Percentiles rank a stretch among this genome's conserved stretches.
Evolutionary conservation across 2,329 filamentous ascomycete genomes (phyloP).

Genomic region (Fusarium subtropicale): DNA sequence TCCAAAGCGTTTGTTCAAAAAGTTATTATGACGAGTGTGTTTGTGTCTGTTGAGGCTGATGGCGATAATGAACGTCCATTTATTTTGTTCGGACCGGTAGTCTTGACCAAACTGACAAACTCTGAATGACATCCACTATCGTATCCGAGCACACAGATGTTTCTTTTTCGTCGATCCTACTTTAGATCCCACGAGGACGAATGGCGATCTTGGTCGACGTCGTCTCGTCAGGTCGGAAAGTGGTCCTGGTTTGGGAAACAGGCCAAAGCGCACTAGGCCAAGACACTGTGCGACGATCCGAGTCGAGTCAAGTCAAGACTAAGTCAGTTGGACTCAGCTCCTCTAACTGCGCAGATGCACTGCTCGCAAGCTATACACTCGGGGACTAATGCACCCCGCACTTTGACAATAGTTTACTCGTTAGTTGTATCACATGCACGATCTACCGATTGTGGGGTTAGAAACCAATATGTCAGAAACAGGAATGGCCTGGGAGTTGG

Average conservation of each 20-base stretch:
- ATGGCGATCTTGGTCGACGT: constrained; percentile 2
- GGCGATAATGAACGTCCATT: background rate
- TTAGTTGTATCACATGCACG: constrained; percentile 6
- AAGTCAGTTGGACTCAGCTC: background rate
- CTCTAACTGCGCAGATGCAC: constrained; percentile 10
- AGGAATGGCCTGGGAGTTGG: background rate
- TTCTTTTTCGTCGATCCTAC: background rate
- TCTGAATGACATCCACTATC: background rate
- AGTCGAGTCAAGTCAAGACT: background rate
- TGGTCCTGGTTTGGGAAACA: constrained; percentile 30
- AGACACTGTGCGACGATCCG: background rate
- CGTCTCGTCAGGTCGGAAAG: constrained; percentile 31
- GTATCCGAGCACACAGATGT: background rate
- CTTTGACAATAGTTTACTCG: background rate
- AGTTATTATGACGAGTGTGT: background rate
- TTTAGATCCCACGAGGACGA: background rate
- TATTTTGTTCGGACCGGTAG: constrained; percentile 4
- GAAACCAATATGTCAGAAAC: background rate
- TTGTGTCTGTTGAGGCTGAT: background rate
- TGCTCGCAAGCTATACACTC: constrained; percentile 25
- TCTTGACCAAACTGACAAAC: constrained; percentile 15
- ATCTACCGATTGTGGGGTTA: constrained; percentile 11
- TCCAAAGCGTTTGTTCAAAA: constrained; percentile 8
- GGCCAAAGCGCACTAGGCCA: background rate
- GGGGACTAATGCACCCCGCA: constrained; percentile 36